Evolutionary conservation across 192 early-diverging fungal species (phyloP).

Genomic region (Neocallimastix lanati): DNA sequence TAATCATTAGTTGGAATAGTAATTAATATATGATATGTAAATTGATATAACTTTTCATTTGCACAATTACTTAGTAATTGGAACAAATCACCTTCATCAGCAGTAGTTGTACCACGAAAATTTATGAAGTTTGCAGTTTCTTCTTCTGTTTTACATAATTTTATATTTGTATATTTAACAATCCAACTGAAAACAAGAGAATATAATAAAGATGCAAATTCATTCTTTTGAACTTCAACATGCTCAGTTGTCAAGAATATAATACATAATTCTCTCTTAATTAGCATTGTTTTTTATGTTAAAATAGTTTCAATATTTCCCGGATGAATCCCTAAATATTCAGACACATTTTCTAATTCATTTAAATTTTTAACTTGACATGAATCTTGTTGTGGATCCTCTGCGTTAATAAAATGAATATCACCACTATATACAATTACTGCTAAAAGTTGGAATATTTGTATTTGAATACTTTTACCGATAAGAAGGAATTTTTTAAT

Average conservation of each 20-base stretch:
- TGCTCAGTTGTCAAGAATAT: conserved; percentile 59
- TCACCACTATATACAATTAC: conserved; percentile 77
- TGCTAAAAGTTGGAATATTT: conserved; percentile 69
- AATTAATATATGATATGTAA: conserved; percentile 10
- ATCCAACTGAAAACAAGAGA: conserved; percentile 74
- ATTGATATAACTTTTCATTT: conserved; percentile 72
- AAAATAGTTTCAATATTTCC: conserved; percentile 55
- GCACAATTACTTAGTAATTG: conserved; percentile 62
- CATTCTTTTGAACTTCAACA: conserved; percentile 63
- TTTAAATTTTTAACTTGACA: conserved; percentile 60
- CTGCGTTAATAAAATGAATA: conserved; percentile 45
- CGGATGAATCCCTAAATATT: conserved; percentile 60
- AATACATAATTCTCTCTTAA: conserved; percentile 67
- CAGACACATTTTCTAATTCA: conserved; percentile 59
- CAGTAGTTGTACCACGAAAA: conserved; percentile 30
- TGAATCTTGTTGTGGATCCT: conserved; percentile 22
- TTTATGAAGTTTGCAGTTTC: conserved; percentile 64
- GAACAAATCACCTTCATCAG: conserved; percentile 35
- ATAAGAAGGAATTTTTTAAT: conserved; percentile 75
- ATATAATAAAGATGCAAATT: conserved; percentile 54
- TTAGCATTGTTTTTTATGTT: conserved; percentile 61
- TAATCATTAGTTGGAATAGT: background rate
- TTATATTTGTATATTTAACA: conserved; percentile 72
- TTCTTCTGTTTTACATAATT: conserved; percentile 36
- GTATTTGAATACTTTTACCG: conserved; percentile 53